Base-by-base conservation (phyloP, 2,329 filamentous ascomycete genomes). In the Fusarium bactridioides region DNA sequence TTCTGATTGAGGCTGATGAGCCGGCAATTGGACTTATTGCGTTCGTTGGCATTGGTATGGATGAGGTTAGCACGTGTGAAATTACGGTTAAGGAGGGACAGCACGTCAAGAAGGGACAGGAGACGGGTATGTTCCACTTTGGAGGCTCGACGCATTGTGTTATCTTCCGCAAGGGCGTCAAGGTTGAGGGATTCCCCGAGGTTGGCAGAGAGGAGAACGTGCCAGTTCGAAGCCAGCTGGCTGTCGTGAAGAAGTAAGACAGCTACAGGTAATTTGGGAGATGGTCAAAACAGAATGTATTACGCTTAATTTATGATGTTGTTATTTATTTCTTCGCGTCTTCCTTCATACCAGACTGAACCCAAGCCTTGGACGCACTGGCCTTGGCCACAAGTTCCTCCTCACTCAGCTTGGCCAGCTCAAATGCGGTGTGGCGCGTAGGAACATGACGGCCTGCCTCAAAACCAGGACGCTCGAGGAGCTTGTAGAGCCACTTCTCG, bases 81-180 rank as follows among this genome's bases (percentile, higher is more conserved):
- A 90, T 93, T 54, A 92, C 89, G 0, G 91, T 93, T 16, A 85
- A 85, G 74, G 87, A 90, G 76, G 92, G 91, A 0, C 86, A 94
- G 78, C 85, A 86, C 58, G 77, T 94, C 21, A 84, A 84, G 58
- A 94, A 94, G 84, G 93, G 93, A 3, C 88, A 94, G 9, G 83
- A 94, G 82, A 84, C 90, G 43, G 92, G 92, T 45, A 94, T 93
- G 91, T 94, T 94, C 80, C 92, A 94, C 77, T 94, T 91, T 78
- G 92, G 92, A n/a, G 92, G 93, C 0, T 91, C 88, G 11, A 90
- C 89, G 3, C 89, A 93, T 77, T 93, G 90, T 74, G 77, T 94
- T 73, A 77, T 94, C 6, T 94, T 94, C 81, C 81, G 88, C 31
- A 84, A 87, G 70, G 86, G 83, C 0, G 87, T 91, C 37, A 82